A percentile compares a stretch with the other conserved stretches of the same genome.
These are phyloP conservation scores for Aquilaria malaccensis DNA, from an alignment of 345 rosid species.

Conservation along the genomic window DNA sequence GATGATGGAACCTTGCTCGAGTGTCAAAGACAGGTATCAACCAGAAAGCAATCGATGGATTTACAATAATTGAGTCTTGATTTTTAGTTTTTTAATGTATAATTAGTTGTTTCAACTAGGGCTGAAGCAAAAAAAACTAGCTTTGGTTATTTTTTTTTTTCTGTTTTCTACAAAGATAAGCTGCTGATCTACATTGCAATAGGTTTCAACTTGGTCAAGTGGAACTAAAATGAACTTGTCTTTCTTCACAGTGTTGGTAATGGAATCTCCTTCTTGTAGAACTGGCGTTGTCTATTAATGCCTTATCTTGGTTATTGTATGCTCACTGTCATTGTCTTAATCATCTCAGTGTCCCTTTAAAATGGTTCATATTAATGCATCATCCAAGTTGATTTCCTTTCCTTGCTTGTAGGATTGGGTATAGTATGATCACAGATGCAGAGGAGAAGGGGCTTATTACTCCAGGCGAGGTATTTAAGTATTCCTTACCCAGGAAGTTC, in stretches of 20 bases:
- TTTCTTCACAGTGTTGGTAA: background rate
- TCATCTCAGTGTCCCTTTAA: no score
- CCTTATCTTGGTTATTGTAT: no score
- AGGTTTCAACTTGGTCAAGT: no score
- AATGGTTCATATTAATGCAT: no score
- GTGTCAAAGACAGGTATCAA: slow-evolving; percentile 80
- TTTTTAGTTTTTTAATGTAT: no score
- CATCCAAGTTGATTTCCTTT: background rate
- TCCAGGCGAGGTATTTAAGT: slow-evolving; percentile 47
- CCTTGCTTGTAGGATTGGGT: slow-evolving; percentile 45
- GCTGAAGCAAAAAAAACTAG: no score
- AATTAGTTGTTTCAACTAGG: no score
- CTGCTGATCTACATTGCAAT: no score
- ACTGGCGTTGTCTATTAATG: slow-evolving; percentile 2
- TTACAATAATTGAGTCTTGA: no score
- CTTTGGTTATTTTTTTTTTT: background rate
- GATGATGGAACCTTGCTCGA: slow-evolving; percentile 85
- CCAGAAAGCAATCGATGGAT: no score
- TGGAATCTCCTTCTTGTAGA: background rate
- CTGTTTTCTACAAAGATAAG: no score
- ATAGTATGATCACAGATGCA: slow-evolving; percentile 75
- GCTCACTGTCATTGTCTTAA: no score
- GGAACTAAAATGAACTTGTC: background rate
- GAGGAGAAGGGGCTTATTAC: slow-evolving; percentile 61
- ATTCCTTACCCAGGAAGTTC: background rate